These are phyloP conservation scores for Chenopodium formosanum DNA, from an alignment of 148 eudicot genomes.

Conservation along the genomic window DNA sequence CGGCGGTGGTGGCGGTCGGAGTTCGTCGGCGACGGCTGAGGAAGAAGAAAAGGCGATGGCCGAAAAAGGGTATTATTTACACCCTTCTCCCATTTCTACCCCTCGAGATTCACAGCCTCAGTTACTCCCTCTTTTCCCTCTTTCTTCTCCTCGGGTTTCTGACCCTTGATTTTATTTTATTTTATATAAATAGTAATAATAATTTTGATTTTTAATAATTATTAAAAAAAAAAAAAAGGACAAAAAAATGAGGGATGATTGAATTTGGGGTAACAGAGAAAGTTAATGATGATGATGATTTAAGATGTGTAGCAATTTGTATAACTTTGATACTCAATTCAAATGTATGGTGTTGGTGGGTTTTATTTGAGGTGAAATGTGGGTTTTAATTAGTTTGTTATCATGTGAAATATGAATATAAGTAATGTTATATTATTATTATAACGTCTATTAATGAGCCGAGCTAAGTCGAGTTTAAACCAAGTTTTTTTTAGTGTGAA, in stretches of 20 bases:
- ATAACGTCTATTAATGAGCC: background rate
- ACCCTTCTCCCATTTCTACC: constrained; percentile 52
- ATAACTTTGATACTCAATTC: background rate
- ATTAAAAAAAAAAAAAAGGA: background rate
- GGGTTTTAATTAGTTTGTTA: constrained; percentile 4
- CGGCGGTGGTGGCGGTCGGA: background rate
- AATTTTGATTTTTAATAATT: no score
- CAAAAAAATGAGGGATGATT: background rate
- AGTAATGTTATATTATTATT: background rate
- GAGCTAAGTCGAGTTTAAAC: no score
- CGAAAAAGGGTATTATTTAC: constrained; percentile 73
- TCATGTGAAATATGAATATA: constrained; percentile 1
- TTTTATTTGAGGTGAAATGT: background rate
- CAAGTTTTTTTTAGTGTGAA: no score
- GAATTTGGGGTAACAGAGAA: background rate
- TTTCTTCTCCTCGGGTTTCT: constrained; percentile 58
- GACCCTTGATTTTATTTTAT: constrained; percentile 21
- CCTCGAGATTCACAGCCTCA: constrained; percentile 47
- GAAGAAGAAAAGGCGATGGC: constrained; percentile 78
- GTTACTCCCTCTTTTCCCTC: constrained; percentile 69
- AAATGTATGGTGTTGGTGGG: background rate
- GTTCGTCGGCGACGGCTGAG: constrained; percentile 29
- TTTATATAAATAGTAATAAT: no score
- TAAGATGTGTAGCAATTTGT: constrained; percentile 10
- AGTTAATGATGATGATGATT: background rate